Evolutionary conservation across 768 basidiomycete genomes (phyloP).

Genomic region (Tulasnella sp.): DNA sequence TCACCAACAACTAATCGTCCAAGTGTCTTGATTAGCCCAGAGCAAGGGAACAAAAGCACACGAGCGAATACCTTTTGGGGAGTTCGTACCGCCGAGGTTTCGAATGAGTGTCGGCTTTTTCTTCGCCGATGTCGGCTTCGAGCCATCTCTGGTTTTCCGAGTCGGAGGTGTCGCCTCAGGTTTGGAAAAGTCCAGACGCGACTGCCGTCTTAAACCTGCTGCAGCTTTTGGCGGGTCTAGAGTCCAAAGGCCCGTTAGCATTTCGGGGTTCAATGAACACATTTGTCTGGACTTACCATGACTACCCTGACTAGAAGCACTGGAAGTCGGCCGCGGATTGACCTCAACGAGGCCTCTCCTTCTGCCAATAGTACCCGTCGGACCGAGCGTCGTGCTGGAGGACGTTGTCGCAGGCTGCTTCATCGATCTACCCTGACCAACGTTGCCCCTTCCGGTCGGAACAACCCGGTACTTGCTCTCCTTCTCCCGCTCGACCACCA

Average conservation of each 20-base stretch:
- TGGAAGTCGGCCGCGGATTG: background rate
- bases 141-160: background rate
- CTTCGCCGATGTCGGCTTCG: conserved; percentile 3
- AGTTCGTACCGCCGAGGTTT: conserved; percentile 54
- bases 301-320: conserved; percentile 3
- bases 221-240: conserved; percentile 33
- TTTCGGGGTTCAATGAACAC: background rate
- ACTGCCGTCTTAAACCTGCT: background rate
- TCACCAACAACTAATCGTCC: conserved; percentile 68
- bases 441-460: conserved; percentile 55
- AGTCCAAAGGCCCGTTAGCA: conserved; percentile 16
- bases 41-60: background rate
- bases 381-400: conserved; percentile 11
- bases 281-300: background rate
- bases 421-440: conserved; percentile 31
- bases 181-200: conserved; percentile 32
- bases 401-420: conserved; percentile 22
- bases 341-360: background rate
- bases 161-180: background rate
- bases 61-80: conserved; percentile 55
- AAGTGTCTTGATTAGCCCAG: background rate
- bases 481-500: conserved; percentile 75
- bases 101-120: conserved; percentile 83
- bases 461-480: conserved; percentile 64
- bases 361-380: conserved; percentile 9